Conservation (phyloP, 345 rosid genomes). For the Arabidopsis arenosa region DNA sequence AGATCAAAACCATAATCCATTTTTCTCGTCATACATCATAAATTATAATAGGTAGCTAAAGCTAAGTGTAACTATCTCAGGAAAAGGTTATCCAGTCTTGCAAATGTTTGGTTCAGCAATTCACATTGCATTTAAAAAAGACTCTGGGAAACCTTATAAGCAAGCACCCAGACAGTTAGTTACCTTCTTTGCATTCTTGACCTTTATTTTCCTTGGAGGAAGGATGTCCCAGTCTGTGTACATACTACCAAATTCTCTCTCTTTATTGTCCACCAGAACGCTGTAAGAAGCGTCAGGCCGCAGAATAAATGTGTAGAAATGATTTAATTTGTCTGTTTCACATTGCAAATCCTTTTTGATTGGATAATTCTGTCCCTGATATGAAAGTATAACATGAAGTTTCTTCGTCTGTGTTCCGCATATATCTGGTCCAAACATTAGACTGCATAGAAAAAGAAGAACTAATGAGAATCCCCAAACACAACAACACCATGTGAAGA, state of each 20-base stretch:
- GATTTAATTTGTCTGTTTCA: slow-evolving; percentile 89
- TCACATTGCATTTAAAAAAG: slow-evolving; percentile 5
- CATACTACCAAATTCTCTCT: slow-evolving; percentile 91
- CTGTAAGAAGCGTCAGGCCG: slow-evolving; percentile 93
- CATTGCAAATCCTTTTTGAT: slow-evolving; percentile 88
- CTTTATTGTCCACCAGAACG: slow-evolving; percentile 79
- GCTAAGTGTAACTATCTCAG: slow-evolving; percentile 13
- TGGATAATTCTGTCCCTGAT: slow-evolving; percentile 96
- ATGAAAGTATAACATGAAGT: slow-evolving; percentile 84
- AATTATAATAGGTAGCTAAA: slow-evolving; percentile 10
- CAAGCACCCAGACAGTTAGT: slow-evolving; percentile 14
- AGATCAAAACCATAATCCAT: background rate
- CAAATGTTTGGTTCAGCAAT: slow-evolving; percentile 9
- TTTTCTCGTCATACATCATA: background rate
- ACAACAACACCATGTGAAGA: slow-evolving; percentile 6
- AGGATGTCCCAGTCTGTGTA: slow-evolving; percentile 95
- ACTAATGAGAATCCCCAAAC: slow-evolving; percentile 13
- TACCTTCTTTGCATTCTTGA: slow-evolving; percentile 82
- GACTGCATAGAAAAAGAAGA: slow-evolving; percentile 53
- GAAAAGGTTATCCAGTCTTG: background rate
- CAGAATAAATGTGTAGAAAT: slow-evolving; percentile 93
- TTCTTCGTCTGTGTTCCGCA: slow-evolving; percentile 93
- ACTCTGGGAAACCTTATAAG: slow-evolving; percentile 7
- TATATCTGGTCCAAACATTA: slow-evolving; percentile 98
- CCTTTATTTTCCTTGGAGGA: slow-evolving; percentile 85